phyloP scores from a whole-genome alignment of 352 stramenopile genomes.

The Phytophthora boehmeriae region DNA sequence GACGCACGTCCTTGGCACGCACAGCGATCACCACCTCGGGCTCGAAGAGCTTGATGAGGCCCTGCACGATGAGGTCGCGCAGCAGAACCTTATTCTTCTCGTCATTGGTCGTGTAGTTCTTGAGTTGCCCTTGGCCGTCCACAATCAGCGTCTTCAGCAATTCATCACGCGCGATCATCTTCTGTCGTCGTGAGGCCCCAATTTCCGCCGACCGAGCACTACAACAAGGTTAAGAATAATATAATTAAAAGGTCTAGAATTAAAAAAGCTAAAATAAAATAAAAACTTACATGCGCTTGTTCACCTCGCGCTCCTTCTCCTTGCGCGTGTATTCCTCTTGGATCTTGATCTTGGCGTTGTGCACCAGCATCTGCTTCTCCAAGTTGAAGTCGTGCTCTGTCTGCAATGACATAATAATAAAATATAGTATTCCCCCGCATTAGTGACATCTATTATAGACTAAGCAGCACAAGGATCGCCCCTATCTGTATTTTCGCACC shows the following conservation, averaged over 20 bases:
- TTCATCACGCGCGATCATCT: conserved; percentile 95
- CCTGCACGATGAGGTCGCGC: conserved; percentile 97
- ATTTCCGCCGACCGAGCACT: conserved; percentile 93
- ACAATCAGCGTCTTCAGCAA: conserved; percentile 87
- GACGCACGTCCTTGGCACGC: conserved; percentile 90
- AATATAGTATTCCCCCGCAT: too few species aligned
- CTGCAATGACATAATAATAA: conserved; percentile 49
- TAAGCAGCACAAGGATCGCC: not conserved
- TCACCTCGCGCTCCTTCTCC: conserved; percentile 97
- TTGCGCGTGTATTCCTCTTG: conserved; percentile 98
- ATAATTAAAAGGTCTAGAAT: not conserved
- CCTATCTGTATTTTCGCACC: conserved; percentile 40
- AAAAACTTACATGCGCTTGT: conserved; percentile 86
- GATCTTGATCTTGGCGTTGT: conserved; percentile 98
- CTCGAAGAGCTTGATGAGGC: conserved; percentile 98
- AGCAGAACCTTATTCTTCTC: conserved; percentile 95
- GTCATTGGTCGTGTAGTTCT: conserved; percentile 61
- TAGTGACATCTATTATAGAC: too few species aligned
- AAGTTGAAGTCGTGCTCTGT: conserved; percentile 99
- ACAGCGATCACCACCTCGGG: conserved; percentile 93
- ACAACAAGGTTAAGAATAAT: not conserved
- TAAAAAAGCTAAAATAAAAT: too few species aligned
- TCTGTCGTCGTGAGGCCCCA: conserved; percentile 94
- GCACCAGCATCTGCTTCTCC: conserved; percentile 98
- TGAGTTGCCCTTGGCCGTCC: conserved; percentile 62